Evolutionary conservation across 768 basidiomycete species (phyloP).

Genomic region (Lactifluus piperatus): DNA sequence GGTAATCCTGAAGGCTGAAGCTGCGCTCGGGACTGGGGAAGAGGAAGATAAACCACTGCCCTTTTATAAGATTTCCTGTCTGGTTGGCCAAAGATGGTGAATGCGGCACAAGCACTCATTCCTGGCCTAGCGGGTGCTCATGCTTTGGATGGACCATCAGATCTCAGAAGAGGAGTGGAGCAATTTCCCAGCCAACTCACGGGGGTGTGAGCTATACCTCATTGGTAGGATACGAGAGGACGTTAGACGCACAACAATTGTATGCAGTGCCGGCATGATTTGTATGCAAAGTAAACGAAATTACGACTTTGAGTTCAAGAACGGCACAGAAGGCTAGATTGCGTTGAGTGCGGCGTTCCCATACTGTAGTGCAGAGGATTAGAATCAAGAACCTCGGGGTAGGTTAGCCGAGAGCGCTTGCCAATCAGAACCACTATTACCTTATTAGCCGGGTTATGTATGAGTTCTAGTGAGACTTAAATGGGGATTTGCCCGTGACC

Average conservation of each 20-base stretch:
- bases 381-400: not conserved
- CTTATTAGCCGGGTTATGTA: not conserved
- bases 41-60: not conserved
- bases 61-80: not conserved
- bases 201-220: not conserved
- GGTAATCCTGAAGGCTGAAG: not conserved
- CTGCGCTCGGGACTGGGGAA: not conserved
- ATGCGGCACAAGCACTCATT: not conserved
- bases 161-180: not conserved
- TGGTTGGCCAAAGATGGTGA: not conserved
- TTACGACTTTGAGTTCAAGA: not conserved
- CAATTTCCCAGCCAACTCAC: not conserved
- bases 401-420: not conserved
- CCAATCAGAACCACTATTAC: not conserved
- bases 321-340: not conserved
- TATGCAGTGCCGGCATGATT: not conserved
- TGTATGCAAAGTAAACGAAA: not conserved
- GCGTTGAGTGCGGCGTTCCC: not conserved
- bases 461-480: not conserved
- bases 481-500: not conserved
- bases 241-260: not conserved
- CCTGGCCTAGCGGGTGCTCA: not conserved
- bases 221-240: not conserved
- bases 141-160: not conserved
- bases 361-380: not conserved